Evolutionary conservation across 768 basidiomycete genomes (phyloP).

Genomic region (Rhodotorula babjevae): DNA sequence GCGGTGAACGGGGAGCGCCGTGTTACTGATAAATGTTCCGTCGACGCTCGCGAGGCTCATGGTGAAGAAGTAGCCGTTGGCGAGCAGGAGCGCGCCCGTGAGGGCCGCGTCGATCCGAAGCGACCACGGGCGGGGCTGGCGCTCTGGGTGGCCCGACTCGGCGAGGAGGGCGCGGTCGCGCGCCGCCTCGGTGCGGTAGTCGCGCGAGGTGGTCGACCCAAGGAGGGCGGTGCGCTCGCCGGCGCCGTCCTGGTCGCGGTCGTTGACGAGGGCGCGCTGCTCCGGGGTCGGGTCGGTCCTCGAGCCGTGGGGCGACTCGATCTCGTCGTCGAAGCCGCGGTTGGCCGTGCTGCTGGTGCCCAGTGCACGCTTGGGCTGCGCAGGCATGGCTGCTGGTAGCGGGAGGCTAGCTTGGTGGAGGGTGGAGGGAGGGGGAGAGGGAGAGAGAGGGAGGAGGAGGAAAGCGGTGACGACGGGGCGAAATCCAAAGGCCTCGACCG

Average conservation of each 20-base stretch:
- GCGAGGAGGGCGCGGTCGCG: neutral
- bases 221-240: slow-evolving; percentile 24
- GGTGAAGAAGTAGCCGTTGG: slow-evolving; percentile 29
- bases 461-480: too few relatives aligned
- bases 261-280: neutral
- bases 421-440: too few relatives aligned
- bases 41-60: slow-evolving; percentile 21
- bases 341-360: neutral
- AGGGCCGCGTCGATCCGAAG: slow-evolving; percentile 18
- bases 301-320: neutral
- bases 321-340: neutral
- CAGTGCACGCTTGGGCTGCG: too few relatives aligned
- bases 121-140: slow-evolving; percentile 6
- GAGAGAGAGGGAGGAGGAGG: too few relatives aligned
- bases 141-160: neutral
- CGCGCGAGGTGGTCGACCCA: neutral
- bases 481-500: too few relatives aligned
- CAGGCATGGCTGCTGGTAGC: too few relatives aligned
- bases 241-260: neutral
- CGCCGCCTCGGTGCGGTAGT: slow-evolving; percentile 12
- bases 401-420: too few relatives aligned
- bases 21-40: slow-evolving; percentile 21
- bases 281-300: neutral
- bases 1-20: slow-evolving; percentile 25
- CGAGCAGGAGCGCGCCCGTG: slow-evolving; percentile 22